Percentiles rank a stretch among this genome's conserved stretches.
phyloP scores from a whole-genome alignment of 2,329 filamentous ascomycete species.

The Rhynchosporium agropyri region DNA sequence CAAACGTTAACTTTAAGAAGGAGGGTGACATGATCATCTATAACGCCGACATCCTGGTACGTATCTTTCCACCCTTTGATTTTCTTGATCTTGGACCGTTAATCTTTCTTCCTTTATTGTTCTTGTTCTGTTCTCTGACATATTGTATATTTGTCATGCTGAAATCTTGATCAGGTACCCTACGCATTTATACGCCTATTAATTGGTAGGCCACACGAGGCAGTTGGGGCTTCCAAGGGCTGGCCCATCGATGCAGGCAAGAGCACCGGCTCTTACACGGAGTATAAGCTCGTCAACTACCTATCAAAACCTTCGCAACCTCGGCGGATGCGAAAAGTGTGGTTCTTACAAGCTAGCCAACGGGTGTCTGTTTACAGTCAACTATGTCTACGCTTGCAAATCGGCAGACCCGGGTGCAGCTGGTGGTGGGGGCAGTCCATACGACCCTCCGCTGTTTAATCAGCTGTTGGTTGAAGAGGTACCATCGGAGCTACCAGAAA shows the following conservation, averaged over 20 bases:
- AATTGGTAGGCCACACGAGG: constrained; percentile 7
- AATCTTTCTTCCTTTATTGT: constrained; percentile 4
- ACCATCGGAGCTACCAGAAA: constrained; percentile 1
- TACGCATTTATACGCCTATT: constrained; percentile 13
- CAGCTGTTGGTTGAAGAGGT: background rate
- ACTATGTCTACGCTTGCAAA: constrained; percentile 7
- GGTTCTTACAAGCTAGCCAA: constrained; percentile 9
- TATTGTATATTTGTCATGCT: background rate
- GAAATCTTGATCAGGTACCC: constrained; percentile 5
- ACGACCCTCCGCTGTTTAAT: background rate
- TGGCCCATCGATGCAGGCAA: constrained; percentile 3
- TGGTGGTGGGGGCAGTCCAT: constrained; percentile 2
- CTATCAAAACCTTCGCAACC: constrained; percentile 10
- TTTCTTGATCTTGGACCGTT: background rate
- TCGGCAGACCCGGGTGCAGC: background rate
- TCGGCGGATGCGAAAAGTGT: constrained; percentile 15
- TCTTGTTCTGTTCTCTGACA: background rate
- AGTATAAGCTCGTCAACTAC: constrained; percentile 8
- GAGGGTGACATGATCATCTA: constrained; percentile 9
- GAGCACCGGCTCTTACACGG: background rate
- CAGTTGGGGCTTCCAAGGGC: constrained; percentile 2
- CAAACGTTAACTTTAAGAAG: constrained; percentile 10
- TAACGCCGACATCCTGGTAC: constrained; percentile 17
- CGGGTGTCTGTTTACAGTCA: constrained; percentile 9
- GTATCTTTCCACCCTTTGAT: background rate